phyloP scores from a whole-genome alignment of 495 filamentous ascomycete genomes.

The Tirmania nivea region DNA sequence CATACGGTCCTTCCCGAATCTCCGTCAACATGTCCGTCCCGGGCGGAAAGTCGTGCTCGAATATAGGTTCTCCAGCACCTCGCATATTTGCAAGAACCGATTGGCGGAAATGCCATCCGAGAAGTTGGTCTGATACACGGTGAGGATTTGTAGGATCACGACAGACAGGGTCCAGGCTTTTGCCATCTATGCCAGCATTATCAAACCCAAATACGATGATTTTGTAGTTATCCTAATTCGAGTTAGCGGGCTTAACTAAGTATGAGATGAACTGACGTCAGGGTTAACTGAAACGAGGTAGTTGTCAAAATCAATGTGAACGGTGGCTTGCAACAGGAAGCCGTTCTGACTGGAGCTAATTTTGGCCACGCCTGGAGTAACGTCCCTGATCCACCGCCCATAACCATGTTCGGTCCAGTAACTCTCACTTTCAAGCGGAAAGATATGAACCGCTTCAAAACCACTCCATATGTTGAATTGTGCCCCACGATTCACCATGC shows the following conservation, averaged over 20 bases:
- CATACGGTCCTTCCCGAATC: conserved; percentile 14
- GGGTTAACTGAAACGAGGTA: conserved; percentile 11
- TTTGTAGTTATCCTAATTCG: conserved; percentile 16
- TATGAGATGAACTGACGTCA: conserved; percentile 4
- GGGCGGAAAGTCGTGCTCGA: conserved; percentile 20
- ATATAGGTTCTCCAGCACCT: conserved; percentile 19
- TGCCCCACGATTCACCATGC: not conserved
- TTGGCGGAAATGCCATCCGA: conserved; percentile 21
- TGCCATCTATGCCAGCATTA: conserved; percentile 12
- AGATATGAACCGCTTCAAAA: conserved; percentile 7
- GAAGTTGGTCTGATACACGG: conserved; percentile 14
- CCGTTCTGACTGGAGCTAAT: conserved; percentile 12
- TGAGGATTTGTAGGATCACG: conserved; percentile 13
- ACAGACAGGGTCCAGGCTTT: conserved; percentile 12
- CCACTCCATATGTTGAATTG: not conserved
- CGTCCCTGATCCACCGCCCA: too few relatives aligned
- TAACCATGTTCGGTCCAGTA: not conserved
- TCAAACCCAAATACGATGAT: conserved; percentile 13
- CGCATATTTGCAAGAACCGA: conserved; percentile 19
- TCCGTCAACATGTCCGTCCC: conserved; percentile 17
- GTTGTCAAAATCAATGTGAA: conserved; percentile 8
- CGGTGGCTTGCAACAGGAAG: conserved; percentile 2
- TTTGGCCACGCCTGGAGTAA: not conserved
- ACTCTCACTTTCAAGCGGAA: conserved; percentile 2
- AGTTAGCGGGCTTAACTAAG: not conserved